phyloP scores from a whole-genome alignment of 257 asterid genomes.

The Sherardia arvensis region DNA sequence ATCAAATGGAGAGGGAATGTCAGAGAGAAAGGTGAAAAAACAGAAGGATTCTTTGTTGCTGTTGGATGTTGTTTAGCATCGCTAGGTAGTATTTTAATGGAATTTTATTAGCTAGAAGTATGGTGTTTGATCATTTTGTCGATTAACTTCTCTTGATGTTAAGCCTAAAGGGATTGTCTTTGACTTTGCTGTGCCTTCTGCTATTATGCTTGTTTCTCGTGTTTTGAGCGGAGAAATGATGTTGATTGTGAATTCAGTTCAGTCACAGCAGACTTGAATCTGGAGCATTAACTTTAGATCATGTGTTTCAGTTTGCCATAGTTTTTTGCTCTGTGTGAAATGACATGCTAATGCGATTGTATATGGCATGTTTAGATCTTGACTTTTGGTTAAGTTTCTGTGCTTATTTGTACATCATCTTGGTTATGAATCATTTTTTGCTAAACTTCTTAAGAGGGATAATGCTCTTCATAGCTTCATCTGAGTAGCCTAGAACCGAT shows the following conservation, averaged over 20 bases:
- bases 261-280: background rate
- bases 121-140: background rate
- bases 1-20: background rate
- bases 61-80: background rate
- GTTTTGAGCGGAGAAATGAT: background rate
- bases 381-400: background rate
- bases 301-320: background rate
- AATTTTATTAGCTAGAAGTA: background rate
- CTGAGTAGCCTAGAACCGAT: background rate
- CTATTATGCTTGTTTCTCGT: background rate
- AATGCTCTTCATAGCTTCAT: background rate
- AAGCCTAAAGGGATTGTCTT: background rate
- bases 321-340: background rate
- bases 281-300: background rate
- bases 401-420: background rate
- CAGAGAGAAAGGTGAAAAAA: background rate
- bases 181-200: background rate
- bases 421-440: background rate
- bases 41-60: background rate
- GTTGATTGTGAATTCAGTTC: background rate
- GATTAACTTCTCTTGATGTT: background rate
- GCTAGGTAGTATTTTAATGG: background rate
- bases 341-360: too few relatives aligned
- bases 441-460: too few relatives aligned
- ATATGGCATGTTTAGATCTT: background rate